Conservation (phyloP, 2,329 filamentous ascomycete species). For the Paraconiothyrium brasiliense region DNA sequence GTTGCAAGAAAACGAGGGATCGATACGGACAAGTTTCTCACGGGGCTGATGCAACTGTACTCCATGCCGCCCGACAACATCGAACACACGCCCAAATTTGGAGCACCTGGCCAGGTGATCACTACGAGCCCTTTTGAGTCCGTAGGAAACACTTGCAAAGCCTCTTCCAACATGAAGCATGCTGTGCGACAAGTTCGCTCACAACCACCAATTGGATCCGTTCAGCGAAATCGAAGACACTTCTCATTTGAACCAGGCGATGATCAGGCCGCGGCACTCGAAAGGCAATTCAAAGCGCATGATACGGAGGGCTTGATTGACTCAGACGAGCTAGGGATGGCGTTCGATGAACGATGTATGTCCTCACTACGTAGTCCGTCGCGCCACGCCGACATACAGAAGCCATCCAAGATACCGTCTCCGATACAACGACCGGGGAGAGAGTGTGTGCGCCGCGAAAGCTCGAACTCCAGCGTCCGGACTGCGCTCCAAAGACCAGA, state of each 20-base stretch:
- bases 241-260: constrained; percentile 58
- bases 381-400: constrained; percentile 25
- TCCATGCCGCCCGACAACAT: constrained; percentile 8
- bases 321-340: constrained; percentile 9
- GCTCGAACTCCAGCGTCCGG: constrained; percentile 50
- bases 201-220: constrained; percentile 30
- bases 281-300: constrained; percentile 21
- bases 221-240: constrained; percentile 38
- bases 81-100: too few relatives aligned
- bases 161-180: constrained; percentile 12
- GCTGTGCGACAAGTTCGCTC: constrained; percentile 25
- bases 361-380: constrained; percentile 8
- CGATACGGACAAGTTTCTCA: constrained; percentile 40
- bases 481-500: constrained; percentile 33
- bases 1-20: constrained; percentile 50
- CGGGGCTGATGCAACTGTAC: constrained; percentile 47
- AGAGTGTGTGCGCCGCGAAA: constrained; percentile 49
- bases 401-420: constrained; percentile 54
- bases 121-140: not conserved
- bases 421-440: constrained; percentile 45
- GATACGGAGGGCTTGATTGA: constrained; percentile 21
- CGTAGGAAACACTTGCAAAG: not conserved
- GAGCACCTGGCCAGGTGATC: not conserved
- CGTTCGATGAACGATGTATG: constrained; percentile 7
- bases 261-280: constrained; percentile 40